Base-by-base conservation (phyloP, 2,329 filamentous ascomycete genomes). In the Davidsoniella virescens region DNA sequence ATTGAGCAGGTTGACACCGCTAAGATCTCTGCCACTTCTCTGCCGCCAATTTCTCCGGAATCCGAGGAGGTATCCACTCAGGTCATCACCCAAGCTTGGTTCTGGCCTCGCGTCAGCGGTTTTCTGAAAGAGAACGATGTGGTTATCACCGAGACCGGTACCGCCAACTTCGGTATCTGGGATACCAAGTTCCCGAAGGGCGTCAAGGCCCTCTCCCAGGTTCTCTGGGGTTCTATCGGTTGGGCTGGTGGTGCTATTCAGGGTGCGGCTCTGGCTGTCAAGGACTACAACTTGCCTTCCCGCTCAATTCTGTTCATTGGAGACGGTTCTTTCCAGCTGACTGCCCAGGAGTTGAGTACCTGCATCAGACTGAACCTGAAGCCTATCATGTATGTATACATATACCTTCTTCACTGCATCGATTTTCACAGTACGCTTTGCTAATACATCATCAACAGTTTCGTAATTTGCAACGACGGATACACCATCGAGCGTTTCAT, bases 401-500 rank as follows among this genome's bases (percentile, higher is more conserved):
- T n/a, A 47, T 25, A n/a, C 40, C 17, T 6, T 7, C 33, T 26
- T 8, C 23, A 5, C 4, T 23, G 14, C 3, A 23, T 23, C 20
- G 5, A 23, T 18, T 18, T 16, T 12, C 7, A 14, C 20, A 26
- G 33, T 33, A 16, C 16, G n/a, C 9, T 16, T 9, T 45, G 44
- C 57, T 63, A 54, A 63, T 51, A 40, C 10, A 33, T 36, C 3
- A 2, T 47, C n/a, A 36, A 5, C 50, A 78, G 76, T 55, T 90
- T 94, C 62, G 72, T 92, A 55, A 82, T 94, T 57, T 87, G 84
- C 71, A 93, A 93, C 62, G 78, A 88, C 39, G 87, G 87, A 9
- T 94, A 84, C 66, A 92, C 87, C 8, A 92, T 93, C 62, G 87
- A 94, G 66, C 78, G 87, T 26, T 84, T 78, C 62, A 93, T 94